These are phyloP conservation scores for Candida pseudofarinosa DNA, from an alignment of 805 yeast genomes.

Conservation along the genomic window DNA sequence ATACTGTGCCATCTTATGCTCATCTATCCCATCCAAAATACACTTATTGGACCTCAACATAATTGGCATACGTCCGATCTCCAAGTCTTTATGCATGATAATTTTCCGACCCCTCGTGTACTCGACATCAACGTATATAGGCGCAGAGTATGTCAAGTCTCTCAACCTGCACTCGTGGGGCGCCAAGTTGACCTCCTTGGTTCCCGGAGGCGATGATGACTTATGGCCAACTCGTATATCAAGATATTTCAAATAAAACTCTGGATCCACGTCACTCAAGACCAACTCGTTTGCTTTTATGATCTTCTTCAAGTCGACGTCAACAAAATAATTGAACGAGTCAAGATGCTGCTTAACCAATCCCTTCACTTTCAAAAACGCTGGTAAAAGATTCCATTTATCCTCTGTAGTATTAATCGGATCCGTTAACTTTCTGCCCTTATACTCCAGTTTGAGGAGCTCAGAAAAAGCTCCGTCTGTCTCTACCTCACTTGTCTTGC, in stretches of 20 bases:
- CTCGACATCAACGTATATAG: slow-evolving; percentile 94
- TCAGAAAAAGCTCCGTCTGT: slow-evolving; percentile 68
- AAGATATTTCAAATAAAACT: slow-evolving; percentile 85
- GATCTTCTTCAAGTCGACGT: slow-evolving; percentile 87
- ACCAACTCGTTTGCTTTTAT: slow-evolving; percentile 86
- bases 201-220: slow-evolving; percentile 46
- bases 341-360: slow-evolving; percentile 95
- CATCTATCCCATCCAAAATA: slow-evolving; percentile 73
- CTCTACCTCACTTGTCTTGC: slow-evolving; percentile 10
- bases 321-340: slow-evolving; percentile 96
- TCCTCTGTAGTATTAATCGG: slow-evolving; percentile 89
- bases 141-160: slow-evolving; percentile 92
- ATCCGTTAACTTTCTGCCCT: slow-evolving; percentile 84
- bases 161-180: slow-evolving; percentile 96
- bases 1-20: slow-evolving; percentile 77
- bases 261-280: slow-evolving; percentile 94
- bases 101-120: slow-evolving; percentile 93
- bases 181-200: slow-evolving; percentile 62
- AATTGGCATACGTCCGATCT: slow-evolving; percentile 98
- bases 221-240: slow-evolving; percentile 89
- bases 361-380: slow-evolving; percentile 92
- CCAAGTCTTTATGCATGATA: slow-evolving; percentile 83
- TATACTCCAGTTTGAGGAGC: slow-evolving; percentile 72
- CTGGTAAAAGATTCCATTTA: slow-evolving; percentile 95
- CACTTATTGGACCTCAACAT: slow-evolving; percentile 95